Evolutionary conservation across 805 yeast species (phyloP).

Genomic region (Cyberlindnera euphorbiae): DNA sequence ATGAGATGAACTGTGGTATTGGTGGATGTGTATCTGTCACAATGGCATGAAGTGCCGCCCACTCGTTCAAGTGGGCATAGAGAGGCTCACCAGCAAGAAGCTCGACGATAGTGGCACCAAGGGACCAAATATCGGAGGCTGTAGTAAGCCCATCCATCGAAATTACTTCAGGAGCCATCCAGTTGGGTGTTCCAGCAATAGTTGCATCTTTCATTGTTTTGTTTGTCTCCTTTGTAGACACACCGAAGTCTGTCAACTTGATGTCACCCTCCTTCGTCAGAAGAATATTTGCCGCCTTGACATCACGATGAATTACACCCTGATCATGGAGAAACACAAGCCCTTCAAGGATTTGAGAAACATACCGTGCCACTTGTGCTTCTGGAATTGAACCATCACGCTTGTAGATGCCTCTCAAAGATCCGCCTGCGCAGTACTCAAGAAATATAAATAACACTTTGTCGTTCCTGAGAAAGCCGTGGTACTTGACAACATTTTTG

Average conservation of each 20-base stretch:
- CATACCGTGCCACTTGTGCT: constrained; percentile 52
- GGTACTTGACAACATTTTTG: constrained; percentile 85
- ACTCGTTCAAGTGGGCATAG: constrained; percentile 66
- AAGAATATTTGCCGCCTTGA: constrained; percentile 73
- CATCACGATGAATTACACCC: constrained; percentile 68
- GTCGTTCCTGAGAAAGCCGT: constrained; percentile 79
- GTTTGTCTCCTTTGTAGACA: constrained; percentile 64
- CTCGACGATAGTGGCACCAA: constrained; percentile 94
- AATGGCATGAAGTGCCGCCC: constrained; percentile 80
- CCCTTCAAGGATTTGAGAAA: constrained; percentile 67
- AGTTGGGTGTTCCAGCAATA: constrained; percentile 84
- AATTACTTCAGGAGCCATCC: constrained; percentile 99
- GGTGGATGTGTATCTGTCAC: constrained; percentile 72
- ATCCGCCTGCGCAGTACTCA: constrained; percentile 67
- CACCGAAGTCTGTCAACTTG: constrained; percentile 72
- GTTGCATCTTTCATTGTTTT: constrained; percentile 47
- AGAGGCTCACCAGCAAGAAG: constrained; percentile 85
- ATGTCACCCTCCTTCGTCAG: constrained; percentile 62
- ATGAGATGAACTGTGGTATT: constrained; percentile 48
- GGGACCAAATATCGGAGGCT: constrained; percentile 87
- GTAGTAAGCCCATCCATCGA: constrained; percentile 80
- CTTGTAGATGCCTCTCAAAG: constrained; percentile 43
- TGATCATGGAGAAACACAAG: constrained; percentile 59
- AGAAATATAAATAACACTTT: constrained; percentile 69
- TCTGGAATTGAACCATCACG: constrained; percentile 49